Evolutionary conservation across 805 yeast genomes (phyloP).

Genomic region (Candida quercuum): DNA sequence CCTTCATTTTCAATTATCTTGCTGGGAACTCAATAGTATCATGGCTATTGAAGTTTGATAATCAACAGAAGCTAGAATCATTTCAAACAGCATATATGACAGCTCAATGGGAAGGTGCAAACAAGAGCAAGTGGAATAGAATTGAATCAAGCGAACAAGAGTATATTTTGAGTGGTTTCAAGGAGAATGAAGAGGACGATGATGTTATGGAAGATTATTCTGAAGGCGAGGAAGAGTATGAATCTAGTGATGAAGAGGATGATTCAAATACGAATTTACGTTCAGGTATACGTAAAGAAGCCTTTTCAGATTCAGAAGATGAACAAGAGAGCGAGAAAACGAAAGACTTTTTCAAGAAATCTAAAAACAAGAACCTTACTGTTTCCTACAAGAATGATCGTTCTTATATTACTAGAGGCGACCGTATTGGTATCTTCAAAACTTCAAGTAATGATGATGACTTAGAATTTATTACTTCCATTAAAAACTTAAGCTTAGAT

Average conservation of each 20-base stretch:
- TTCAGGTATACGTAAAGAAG: constrained; percentile 18
- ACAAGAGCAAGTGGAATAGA: constrained; percentile 43
- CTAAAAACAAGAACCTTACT: constrained; percentile 58
- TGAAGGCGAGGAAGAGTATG: constrained; percentile 28
- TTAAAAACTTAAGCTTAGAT: constrained; percentile 48
- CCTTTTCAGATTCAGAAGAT: constrained; percentile 30
- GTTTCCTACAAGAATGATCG: constrained; percentile 68
- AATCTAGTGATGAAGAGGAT: constrained; percentile 32
- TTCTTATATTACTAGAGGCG: constrained; percentile 74
- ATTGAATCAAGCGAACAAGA: constrained; percentile 41
- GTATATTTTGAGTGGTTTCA: constrained; percentile 53
- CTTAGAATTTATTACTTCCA: constrained; percentile 62
- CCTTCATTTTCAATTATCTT: constrained; percentile 62
- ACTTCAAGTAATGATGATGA: constrained; percentile 40
- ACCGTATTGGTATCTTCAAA: constrained; percentile 76
- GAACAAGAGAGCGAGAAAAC: constrained; percentile 27
- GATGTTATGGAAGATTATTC: constrained; percentile 25
- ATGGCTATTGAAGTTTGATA: constrained; percentile 55
- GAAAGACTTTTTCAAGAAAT: constrained; percentile 23
- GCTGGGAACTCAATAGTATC: constrained; percentile 39
- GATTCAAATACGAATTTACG: constrained; percentile 21
- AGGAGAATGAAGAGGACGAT: constrained; percentile 33
- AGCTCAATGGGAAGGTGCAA: constrained; percentile 57
- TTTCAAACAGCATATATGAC: constrained; percentile 52
- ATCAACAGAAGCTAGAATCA: constrained; percentile 31